Percentiles rank a stretch among this genome's conserved stretches.
These are phyloP conservation scores for Microascus cirrosus DNA, from an alignment of 2,329 filamentous ascomycete species.

Conservation along the genomic window DNA sequence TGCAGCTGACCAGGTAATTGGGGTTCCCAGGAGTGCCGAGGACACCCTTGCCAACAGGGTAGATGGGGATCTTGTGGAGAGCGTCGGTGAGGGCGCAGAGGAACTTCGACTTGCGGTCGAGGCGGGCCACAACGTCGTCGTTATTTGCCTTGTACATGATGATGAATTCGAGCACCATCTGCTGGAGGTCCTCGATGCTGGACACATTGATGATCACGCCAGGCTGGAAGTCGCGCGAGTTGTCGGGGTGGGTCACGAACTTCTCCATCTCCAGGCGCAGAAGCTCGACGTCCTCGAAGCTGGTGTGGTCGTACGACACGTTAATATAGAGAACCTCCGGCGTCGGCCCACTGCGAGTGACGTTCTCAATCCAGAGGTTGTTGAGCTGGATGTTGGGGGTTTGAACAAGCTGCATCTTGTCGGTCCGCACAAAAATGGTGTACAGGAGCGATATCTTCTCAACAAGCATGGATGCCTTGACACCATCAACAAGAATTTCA, in stretches of 20 bases:
- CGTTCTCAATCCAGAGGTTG: slow-evolving; percentile 88
- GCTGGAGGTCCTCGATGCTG: slow-evolving; percentile 76
- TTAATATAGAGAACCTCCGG: slow-evolving; percentile 71
- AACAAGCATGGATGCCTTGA: slow-evolving; percentile 60
- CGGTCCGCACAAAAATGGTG: slow-evolving; percentile 79
- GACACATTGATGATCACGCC: slow-evolving; percentile 70
- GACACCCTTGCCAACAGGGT: slow-evolving; percentile 53
- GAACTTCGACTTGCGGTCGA: slow-evolving; percentile 81
- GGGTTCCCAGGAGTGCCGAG: slow-evolving; percentile 63
- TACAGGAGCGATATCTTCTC: slow-evolving; percentile 92
- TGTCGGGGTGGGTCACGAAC: slow-evolving; percentile 76
- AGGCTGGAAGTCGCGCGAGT: slow-evolving; percentile 80
- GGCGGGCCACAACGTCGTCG: slow-evolving; percentile 66
- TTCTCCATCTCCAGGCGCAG: slow-evolving; percentile 73
- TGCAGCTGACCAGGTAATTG: slow-evolving; percentile 66
- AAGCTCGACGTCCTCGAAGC: slow-evolving; percentile 79
- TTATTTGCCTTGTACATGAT: slow-evolving; percentile 89
- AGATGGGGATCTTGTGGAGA: slow-evolving; percentile 77
- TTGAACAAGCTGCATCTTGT: slow-evolving; percentile 65
- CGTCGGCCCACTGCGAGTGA: slow-evolving; percentile 86
- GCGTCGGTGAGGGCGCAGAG: slow-evolving; percentile 87
- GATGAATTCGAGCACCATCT: slow-evolving; percentile 70
- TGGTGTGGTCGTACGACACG: slow-evolving; percentile 68
- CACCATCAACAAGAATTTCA: slow-evolving; percentile 51
- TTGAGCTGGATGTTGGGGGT: slow-evolving; percentile 89